Evolutionary conservation across 2,329 filamentous ascomycete genomes (phyloP).

Genomic region (Biscogniauxia sp.): DNA sequence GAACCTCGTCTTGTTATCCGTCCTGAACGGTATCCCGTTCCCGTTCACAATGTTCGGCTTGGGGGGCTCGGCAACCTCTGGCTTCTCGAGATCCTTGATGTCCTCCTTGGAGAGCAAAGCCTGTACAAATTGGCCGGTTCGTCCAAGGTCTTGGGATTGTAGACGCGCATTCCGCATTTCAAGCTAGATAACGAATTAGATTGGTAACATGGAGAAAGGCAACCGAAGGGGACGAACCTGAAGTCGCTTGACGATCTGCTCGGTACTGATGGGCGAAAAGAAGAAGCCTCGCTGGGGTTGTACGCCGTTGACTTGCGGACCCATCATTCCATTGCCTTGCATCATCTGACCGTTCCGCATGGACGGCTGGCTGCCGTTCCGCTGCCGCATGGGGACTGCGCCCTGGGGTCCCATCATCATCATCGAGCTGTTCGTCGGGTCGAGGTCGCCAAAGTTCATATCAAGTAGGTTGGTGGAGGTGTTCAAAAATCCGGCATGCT

Average conservation of each 20-base stretch:
- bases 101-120: constrained; percentile 72
- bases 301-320: constrained; percentile 54
- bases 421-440: constrained; percentile 72
- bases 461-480: constrained; percentile 76
- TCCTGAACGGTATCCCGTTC: constrained; percentile 54
- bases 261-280: constrained; percentile 85
- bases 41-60: constrained; percentile 52
- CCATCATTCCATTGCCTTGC: constrained; percentile 48
- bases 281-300: constrained; percentile 79
- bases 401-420: constrained; percentile 69
- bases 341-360: constrained; percentile 63
- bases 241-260: constrained; percentile 87
- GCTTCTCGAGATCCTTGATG: constrained; percentile 56
- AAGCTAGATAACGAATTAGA: constrained; percentile 51
- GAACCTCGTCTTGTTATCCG: constrained; percentile 79
- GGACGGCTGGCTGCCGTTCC: constrained; percentile 66
- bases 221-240: constrained; percentile 57
- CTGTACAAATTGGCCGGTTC: constrained; percentile 79
- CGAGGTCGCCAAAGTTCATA: constrained; percentile 88
- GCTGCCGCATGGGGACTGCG: constrained; percentile 67
- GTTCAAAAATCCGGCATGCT: constrained; percentile 83
- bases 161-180: constrained; percentile 89
- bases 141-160: constrained; percentile 80
- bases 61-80: constrained; percentile 44
- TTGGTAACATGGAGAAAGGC: neutral